Evolutionary conservation across 495 filamentous ascomycete genomes (phyloP).

Genomic region (Margaritispora aquatica): DNA sequence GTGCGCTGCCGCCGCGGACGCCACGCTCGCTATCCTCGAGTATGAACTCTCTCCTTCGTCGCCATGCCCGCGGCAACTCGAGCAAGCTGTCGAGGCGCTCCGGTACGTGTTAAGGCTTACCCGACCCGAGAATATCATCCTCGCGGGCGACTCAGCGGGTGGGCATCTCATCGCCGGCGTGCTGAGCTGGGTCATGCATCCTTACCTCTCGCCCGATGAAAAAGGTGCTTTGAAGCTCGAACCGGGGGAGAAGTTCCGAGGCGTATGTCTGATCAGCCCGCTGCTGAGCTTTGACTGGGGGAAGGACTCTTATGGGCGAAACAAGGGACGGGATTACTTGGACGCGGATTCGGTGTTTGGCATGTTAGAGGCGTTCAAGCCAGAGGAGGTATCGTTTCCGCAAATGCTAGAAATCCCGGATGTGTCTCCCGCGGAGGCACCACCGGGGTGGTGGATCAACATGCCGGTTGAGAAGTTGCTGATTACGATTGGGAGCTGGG

Average conservation of each 20-base stretch:
- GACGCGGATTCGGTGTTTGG: neutral
- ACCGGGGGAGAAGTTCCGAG: neutral
- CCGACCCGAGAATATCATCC: constrained; percentile 44
- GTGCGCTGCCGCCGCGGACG: neutral
- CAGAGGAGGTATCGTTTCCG: neutral
- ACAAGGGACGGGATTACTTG: neutral
- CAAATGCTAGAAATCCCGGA: constrained; percentile 1
- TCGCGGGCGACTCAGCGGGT: constrained; percentile 70
- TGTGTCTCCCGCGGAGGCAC: constrained; percentile 5
- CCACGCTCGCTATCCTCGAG: constrained; percentile 38
- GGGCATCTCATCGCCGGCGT: constrained; percentile 59
- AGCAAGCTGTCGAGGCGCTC: constrained; percentile 57
- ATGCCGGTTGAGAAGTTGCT: constrained; percentile 1
- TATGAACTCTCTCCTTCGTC: constrained; percentile 69
- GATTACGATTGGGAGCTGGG: neutral
- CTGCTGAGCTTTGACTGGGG: constrained; percentile 11
- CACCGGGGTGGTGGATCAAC: constrained; percentile 4
- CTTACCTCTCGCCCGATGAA: neutral
- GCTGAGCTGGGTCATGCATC: constrained; percentile 39
- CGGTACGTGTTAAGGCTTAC: constrained; percentile 52
- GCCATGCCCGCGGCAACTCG: constrained; percentile 58
- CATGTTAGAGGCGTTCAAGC: constrained; percentile 4
- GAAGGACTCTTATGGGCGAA: constrained; percentile 3
- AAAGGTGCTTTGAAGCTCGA: neutral
- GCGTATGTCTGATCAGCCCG: constrained; percentile 5